Percentiles rank a stretch among this genome's conserved stretches.
phyloP scores from a whole-genome alignment of 1,139 yeast species.

The Wickerhamomyces sp. region DNA sequence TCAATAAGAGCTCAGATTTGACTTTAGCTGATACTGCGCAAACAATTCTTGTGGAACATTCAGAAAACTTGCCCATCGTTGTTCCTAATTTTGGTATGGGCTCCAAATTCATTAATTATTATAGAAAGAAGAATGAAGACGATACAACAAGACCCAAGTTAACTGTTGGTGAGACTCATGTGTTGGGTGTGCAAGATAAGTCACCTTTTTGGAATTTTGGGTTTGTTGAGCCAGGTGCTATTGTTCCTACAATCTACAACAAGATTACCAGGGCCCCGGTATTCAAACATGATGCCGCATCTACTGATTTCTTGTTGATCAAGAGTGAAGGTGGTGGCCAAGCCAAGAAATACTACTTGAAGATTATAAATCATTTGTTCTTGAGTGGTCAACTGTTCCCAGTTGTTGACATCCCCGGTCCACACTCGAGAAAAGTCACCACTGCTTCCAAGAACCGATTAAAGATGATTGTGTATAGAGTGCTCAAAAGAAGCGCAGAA shows the following conservation, averaged over 20 bases:
- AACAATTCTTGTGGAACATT: conserved; percentile 76
- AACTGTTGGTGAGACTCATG: conserved; percentile 91
- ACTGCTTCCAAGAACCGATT: conserved; percentile 87
- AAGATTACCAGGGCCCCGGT: conserved; percentile 91
- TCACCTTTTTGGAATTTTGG: conserved; percentile 99
- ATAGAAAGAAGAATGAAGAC: conserved; percentile 75
- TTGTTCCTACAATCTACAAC: conserved; percentile 90
- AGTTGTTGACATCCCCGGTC: conserved; percentile 93
- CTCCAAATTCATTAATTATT: conserved; percentile 85
- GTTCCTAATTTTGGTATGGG: conserved; percentile 95
- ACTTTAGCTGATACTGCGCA: conserved; percentile 81
- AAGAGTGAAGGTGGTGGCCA: conserved; percentile 75
- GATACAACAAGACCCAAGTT: conserved; percentile 87
- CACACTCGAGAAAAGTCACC: conserved; percentile 94
- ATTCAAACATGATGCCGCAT: conserved; percentile 73
- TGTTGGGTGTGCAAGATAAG: conserved; percentile 88
- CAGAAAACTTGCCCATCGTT: conserved; percentile 84
- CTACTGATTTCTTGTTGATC: conserved; percentile 78
- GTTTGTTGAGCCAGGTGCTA: conserved; percentile 88
- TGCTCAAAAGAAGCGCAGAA: conserved; percentile 70
- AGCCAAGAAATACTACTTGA: conserved; percentile 47
- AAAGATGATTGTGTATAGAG: conserved; percentile 90
- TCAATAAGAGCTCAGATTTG: conserved; percentile 66
- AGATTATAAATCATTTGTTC: conserved; percentile 67
- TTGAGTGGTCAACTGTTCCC: conserved; percentile 94